Base-by-base conservation (phyloP, 176 grass and related monocot species). In the Triticum dicoccoides region DNA sequence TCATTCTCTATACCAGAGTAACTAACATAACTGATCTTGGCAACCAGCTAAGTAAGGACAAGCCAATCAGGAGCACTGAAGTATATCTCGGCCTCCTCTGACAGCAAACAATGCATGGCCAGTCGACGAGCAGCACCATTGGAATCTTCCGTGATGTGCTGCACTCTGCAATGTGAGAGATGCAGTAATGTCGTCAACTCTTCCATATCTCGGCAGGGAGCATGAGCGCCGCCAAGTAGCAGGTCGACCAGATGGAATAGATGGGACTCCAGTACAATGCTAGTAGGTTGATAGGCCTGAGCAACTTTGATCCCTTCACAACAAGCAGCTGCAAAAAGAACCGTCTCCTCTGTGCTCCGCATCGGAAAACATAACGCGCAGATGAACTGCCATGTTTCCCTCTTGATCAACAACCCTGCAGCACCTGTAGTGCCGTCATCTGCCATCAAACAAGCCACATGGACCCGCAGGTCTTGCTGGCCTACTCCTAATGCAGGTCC, bases 291-390 rank as follows among this genome's bases (percentile, higher is more conserved):
- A 81, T 81, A 81, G 42, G 65, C 17, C 79, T 5, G 79, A 14
- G 64, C 79, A 68, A 81, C 49, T 68, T 81, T 68, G 79, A 81
- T 52, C 79, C 41, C 79, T 81, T 81, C 79, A 52, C 63, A 81
- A 68, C 79, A 81, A 81, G 63, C 79, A 34, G 79, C 79, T 81
- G 79, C 79, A 4, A 68, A 34, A 81, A 81, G 17, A 68, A 66
- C 79, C 14, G 27, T 63, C 42, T 45, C 41, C 42, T 45, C 25
- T 3, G 17, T 33, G 25, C 24, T 42, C 17, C 1, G 41, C 27
- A 81, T 47, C 3, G 39, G 18, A 66, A 81, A 81, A 30, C 63
- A 81, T 68, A 64, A n/a, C 6, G 79, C 79, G 21, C 79, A 67
- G 17, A 81, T 2, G 63, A 67, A 81, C 67, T 81, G 63, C 41